Conservation (phyloP, 106 monocot genomes). For the Hemerocallis citrina region DNA sequence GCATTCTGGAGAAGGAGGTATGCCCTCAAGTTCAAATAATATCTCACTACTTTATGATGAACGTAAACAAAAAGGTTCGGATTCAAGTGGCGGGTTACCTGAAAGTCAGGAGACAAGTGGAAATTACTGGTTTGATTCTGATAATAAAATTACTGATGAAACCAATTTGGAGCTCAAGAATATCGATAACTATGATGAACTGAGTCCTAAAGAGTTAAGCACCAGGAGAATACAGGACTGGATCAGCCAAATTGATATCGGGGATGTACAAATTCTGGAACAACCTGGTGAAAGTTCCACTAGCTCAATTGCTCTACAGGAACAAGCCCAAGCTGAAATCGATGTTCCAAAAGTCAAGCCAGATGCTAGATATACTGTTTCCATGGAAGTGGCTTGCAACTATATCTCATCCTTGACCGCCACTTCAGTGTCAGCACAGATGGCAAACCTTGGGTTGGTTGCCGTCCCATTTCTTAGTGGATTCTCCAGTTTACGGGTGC, state of each 20-base stretch:
- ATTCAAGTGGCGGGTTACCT: not conserved
- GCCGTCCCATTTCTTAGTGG: conserved; percentile 38
- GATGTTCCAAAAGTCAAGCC: conserved; percentile 11
- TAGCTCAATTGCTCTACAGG: conserved; percentile 5
- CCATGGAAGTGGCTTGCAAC: conserved; percentile 42
- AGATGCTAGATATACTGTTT: conserved; percentile 36
- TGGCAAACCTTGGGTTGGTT: conserved; percentile 62
- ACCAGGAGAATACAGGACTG: conserved; percentile 63
- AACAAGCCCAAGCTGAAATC: conserved; percentile 12
- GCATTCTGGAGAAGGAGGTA: conserved; percentile 5
- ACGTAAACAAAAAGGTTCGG: conserved; percentile 11
- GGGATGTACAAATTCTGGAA: conserved; percentile 23
- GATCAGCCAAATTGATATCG: conserved; percentile 64
- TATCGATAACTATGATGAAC: conserved; percentile 10
- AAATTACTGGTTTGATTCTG: conserved; percentile 5
- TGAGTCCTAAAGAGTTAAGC: conserved; percentile 23
- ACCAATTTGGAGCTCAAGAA: conserved; percentile 12
- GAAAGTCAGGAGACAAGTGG: conserved; percentile 4
- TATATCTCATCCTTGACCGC: conserved; percentile 48
- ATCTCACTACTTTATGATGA: conserved; percentile 5
- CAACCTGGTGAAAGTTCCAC: conserved; percentile 32
- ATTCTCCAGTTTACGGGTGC: conserved; percentile 31
- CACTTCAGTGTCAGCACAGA: conserved; percentile 39
- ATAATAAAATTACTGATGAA: conserved; percentile 3
- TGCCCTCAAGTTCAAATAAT: conserved; percentile 6